Conservation (phyloP, 495 filamentous ascomycete genomes). For the Tuber indicum region DNA sequence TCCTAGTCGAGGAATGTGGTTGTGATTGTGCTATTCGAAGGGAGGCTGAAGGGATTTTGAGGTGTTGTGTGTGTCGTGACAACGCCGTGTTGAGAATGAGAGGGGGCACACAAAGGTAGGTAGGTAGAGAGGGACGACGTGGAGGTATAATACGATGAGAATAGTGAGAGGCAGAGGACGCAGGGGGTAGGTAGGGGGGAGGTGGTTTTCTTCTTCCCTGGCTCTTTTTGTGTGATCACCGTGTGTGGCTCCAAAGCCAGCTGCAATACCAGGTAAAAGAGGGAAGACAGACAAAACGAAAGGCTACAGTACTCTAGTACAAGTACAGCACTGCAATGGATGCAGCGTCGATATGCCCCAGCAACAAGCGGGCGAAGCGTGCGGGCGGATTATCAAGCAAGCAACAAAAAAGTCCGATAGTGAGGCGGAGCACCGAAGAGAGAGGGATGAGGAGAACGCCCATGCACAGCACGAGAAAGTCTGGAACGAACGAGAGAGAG, state of each 20-base stretch:
- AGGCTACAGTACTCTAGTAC: too few species aligned
- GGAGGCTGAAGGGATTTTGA: slow-evolving; percentile 17
- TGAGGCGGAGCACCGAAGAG: not conserved
- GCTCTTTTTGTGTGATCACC: not conserved
- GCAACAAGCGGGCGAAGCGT: not conserved
- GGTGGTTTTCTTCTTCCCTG: not conserved
- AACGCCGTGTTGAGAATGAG: slow-evolving; percentile 8
- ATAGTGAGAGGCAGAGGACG: not conserved
- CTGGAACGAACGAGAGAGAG: not conserved
- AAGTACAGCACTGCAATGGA: not conserved
- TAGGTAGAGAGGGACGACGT: not conserved
- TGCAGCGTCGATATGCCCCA: not conserved
- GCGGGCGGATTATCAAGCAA: slow-evolving; percentile 2
- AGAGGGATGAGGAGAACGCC: not conserved
- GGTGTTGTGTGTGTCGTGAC: slow-evolving; percentile 24
- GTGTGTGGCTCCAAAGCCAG: not conserved
- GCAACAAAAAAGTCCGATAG: not conserved
- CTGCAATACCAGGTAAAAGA: not conserved
- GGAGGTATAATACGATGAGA: not conserved
- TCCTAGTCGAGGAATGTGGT: not conserved
- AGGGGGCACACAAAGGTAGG: not conserved
- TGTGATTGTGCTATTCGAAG: slow-evolving; percentile 3
- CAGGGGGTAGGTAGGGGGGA: not conserved
- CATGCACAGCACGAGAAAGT: not conserved
- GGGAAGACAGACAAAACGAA: not conserved